Base-by-base conservation (phyloP, 1,284 basidiomycete species). In the Ceratobasidium sp. region DNA sequence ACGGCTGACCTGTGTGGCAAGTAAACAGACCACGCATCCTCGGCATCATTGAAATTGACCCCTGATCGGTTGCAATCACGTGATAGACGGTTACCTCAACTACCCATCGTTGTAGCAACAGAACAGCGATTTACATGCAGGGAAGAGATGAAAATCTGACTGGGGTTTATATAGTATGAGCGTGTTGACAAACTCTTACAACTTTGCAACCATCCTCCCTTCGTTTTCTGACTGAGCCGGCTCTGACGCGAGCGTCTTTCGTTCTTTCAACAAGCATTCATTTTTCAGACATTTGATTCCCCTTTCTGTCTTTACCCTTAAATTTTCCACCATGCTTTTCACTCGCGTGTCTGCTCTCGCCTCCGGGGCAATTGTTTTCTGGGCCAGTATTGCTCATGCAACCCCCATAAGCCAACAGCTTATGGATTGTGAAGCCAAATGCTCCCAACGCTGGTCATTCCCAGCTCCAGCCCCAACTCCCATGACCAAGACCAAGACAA, bases 301-400 rank as follows among this genome's bases (percentile, higher is more conserved):
- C n/a, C n/a, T 10, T 48, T 67, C 46, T 1, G 26, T 13, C 26
- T 50, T 26, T 20, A 52, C 5, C 42, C 28, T 26, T 6, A 48
- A 67, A 4, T 44, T 50, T 67, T 10, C 4, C 44, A 67, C 5
- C n/a, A 68, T 68, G 66, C 66, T 52, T 68, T 68, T 68, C 50
- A n/a, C 26, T 56, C 48, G 33, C 46, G 42, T 48, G 20, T 54
- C 33, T 9, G 42, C 66, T 28, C 17, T 33, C 26, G 26, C 46
- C 17, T 46, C 50, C 23, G 46, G 42, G 40, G 50, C 66, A 15
- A 6, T 68, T 12, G 7, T 68, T 38, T 38, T 68, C 28, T 46
- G 20, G 46, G 33, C 46, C 12, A 59, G 9, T 33, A 10, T 46
- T 17, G 4, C 12, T 20, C 15, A 42, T n/a, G 40, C 40, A 2